Base-by-base conservation (phyloP, 768 basidiomycete genomes). In the Neoboletus brunneissimus region DNA sequence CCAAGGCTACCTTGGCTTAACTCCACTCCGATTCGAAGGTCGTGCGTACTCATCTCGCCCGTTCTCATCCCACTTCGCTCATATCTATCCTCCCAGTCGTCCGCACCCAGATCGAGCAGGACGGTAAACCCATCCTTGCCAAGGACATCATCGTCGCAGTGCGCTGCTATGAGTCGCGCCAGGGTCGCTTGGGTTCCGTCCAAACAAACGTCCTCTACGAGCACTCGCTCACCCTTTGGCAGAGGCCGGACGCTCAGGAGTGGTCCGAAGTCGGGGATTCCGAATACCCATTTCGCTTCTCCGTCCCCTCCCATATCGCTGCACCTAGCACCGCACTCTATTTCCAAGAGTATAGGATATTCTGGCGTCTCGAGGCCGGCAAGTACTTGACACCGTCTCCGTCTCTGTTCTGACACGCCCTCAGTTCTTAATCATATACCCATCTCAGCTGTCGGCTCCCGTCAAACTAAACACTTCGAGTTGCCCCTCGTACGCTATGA, bases 311-410 rank as follows among this genome's bases (percentile, higher is more conserved):
- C 54, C 77, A 79, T 58, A 78, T 81, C 49, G 72, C 78, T 16
- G 88, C 88, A 40, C 86, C 84, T 64, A 87, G 86, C 69, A 85
- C 86, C 47, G 81, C 86, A 15, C 63, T 72, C 38, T 78, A 83
- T 57, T 90, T 85, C 64, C 87, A 87, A 62, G 87, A 86, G 63
- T 94, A 91, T 70, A 80, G 86, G 43, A 84, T 88, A 66, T 82
- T 82, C 67, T 94, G 91, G 91, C 79, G 89, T 51, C 77, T 94
- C 54, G 91, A 94, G 75, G 91, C 91, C 59, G 80, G 90, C 85
- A 60, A 60, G 85, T 78, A 15, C 45, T 49, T 51, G 40, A 47
- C 35, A 32, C 43, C 42, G 37, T 50, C 47, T 37, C 7, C 20
- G 56, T 40, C 25, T 49, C 23, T 63, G 51, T 64, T 58, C 64